Base-by-base conservation (phyloP, 495 filamentous ascomycete genomes). In the Wilcoxina mikolae region DNA sequence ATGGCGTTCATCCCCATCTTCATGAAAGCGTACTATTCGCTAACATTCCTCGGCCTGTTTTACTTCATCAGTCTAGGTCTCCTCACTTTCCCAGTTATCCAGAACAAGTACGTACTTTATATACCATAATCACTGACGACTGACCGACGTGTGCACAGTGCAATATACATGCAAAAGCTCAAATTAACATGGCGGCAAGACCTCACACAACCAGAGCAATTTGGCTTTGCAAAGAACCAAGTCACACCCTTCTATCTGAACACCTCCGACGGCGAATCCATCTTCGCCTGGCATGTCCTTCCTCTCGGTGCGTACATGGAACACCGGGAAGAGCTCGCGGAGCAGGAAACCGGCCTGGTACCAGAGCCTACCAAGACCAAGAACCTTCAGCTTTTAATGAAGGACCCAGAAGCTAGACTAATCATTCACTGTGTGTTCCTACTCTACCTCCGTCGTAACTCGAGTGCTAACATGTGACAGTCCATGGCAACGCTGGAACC, bases 151-250 rank as follows among this genome's bases (percentile, higher is more conserved):
- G 12, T 4, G 2, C 38, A 35, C 55, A 84, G 81, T 56, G 74
- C 72, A 4, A 66, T 86, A 23, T 86, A 85, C 60, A 75, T 73
- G 51, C 72, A 85, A 59, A 78, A 76, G 35, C 54, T 84, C 52
- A 76, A 81, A 50, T 71, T 78, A 0, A 68, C 68, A 29, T 70
- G 73, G 54, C 76, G 73, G 70, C 68, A 81, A 41, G 73, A 84
- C 63, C 56, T 82, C 24, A 76, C 78, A 54, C 68, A 74, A n/a
- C 76, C 79, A 0, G 82, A 85, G 59, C 65, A 74, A 20, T 85
- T 83, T 67, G 82, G 82, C 0, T 86, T 84, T 55, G 66, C 81
- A 29, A 59, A 74, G 58, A 78, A 76, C 42, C 79, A 82, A 59
- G 77, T 80, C 27, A 73, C 76, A 43, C 74, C 76, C 2, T 81